A percentile compares a stretch with the other conserved stretches of the same genome.
phyloP scores from a whole-genome alignment of 2,329 filamentous ascomycete species.

The Teratosphaeria destructans region DNA sequence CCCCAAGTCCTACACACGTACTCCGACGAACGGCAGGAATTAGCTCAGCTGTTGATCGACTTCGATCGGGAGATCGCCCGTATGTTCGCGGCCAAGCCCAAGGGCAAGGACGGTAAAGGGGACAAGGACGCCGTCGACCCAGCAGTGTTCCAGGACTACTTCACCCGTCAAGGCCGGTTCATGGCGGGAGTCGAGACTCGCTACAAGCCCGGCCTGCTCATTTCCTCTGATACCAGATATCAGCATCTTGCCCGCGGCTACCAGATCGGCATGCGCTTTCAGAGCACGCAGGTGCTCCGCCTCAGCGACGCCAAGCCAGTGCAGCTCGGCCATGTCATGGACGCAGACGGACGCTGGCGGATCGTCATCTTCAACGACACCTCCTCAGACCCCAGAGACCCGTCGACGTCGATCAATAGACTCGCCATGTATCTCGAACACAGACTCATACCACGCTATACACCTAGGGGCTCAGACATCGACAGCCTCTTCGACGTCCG shows the following conservation, averaged over 20 bases:
- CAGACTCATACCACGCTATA: constrained; percentile 25
- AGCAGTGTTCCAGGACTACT: constrained; percentile 24
- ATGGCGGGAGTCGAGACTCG: constrained; percentile 24
- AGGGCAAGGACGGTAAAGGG: constrained; percentile 9
- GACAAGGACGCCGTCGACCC: constrained; percentile 23
- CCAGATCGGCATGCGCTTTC: constrained; percentile 24
- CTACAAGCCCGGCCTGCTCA: constrained; percentile 19
- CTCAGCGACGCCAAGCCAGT: constrained; percentile 26
- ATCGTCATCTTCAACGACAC: constrained; percentile 23
- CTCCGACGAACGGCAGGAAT: constrained; percentile 43
- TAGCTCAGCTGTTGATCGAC: constrained; percentile 56
- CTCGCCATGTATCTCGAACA: constrained; percentile 15
- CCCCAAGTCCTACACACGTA: constrained; percentile 40
- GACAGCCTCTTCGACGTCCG: constrained; percentile 46
- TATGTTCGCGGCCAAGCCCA: constrained; percentile 34
- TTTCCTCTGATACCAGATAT: constrained; percentile 10
- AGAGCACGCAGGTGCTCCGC: constrained; percentile 22
- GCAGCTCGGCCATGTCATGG: constrained; percentile 25
- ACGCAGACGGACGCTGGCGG: constrained; percentile 25
- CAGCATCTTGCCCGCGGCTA: constrained; percentile 23
- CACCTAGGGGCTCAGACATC: constrained; percentile 28
- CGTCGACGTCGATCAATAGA: constrained; percentile 11
- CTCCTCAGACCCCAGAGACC: constrained; percentile 8
- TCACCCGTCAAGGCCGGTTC: constrained; percentile 22
- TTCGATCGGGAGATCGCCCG: constrained; percentile 41